A percentile compares a stretch with the other conserved stretches of the same genome.
Conservation (phyloP, 2,329 filamentous ascomycete species). For the Colletotrichum australisinense region DNA sequence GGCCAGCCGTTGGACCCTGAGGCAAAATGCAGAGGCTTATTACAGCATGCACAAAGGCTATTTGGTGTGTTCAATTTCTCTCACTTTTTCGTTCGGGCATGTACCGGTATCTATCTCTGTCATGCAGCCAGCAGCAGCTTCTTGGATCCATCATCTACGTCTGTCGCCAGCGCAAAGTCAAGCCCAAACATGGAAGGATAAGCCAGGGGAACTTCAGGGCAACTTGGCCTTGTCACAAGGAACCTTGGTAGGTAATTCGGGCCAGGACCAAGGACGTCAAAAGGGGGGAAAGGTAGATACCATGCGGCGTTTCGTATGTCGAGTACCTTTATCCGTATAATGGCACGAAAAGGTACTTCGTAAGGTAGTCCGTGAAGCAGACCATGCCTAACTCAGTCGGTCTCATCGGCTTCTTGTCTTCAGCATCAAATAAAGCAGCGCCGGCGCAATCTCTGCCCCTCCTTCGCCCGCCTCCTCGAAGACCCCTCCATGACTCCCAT, state of each 20-base stretch:
- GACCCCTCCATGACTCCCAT: background rate
- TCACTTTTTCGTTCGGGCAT: too few relatives aligned
- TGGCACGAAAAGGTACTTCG: too few relatives aligned
- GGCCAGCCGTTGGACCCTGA: slow-evolving; percentile 29
- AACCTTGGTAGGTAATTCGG: background rate
- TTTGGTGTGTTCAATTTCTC: background rate
- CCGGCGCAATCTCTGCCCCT: background rate
- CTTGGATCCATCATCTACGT: background rate
- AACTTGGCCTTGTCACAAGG: background rate
- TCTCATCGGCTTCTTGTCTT: background rate
- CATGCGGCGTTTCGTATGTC: background rate
- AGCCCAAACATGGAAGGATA: too few relatives aligned
- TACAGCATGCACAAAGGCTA: background rate
- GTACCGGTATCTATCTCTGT: background rate
- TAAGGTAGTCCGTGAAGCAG: too few relatives aligned
- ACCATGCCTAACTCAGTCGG: too few relatives aligned
- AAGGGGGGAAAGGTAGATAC: background rate
- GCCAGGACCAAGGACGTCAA: background rate
- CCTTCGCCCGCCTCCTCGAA: background rate
- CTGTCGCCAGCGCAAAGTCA: background rate
- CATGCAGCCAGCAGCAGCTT: background rate
- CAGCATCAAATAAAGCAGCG: background rate
- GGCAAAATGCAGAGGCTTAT: background rate
- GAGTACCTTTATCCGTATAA: background rate
- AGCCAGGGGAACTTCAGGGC: too few relatives aligned